Evolutionary conservation across 257 asterid species (phyloP).

Genomic region (Buddleja alternifolia): DNA sequence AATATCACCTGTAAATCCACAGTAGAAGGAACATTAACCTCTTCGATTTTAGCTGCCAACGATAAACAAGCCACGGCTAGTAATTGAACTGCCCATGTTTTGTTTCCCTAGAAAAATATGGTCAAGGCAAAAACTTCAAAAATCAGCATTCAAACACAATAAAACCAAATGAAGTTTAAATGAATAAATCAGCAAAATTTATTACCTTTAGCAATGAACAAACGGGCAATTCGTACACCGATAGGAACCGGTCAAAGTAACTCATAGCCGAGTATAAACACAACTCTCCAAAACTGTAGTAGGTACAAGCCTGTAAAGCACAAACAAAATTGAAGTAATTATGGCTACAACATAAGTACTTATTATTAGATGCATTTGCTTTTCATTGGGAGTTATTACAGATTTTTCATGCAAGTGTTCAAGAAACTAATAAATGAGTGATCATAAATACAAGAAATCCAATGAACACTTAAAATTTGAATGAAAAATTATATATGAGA

Average conservation of each 20-base stretch:
- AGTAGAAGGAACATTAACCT: conserved; percentile 46
- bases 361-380: no score
- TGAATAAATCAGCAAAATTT: neutral
- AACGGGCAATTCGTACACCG: conserved; percentile 39
- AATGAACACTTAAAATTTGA: conserved; percentile 4
- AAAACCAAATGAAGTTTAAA: conserved; percentile 13
- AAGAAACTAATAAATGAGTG: conserved; percentile 24
- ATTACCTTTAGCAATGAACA: conserved; percentile 29
- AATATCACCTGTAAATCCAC: conserved; percentile 33
- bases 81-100: conserved; percentile 60
- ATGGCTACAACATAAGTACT: no score
- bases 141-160: conserved; percentile 20
- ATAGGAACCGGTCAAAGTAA: conserved; percentile 55
- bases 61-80: conserved; percentile 76
- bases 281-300: conserved; percentile 44
- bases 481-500: neutral
- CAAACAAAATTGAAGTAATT: conserved; percentile 14
- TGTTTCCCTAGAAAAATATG: conserved; percentile 42
- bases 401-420: neutral
- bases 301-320: conserved; percentile 50
- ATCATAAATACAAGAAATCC: conserved; percentile 12
- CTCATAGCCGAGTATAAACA: conserved; percentile 45
- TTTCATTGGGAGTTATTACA: no score
- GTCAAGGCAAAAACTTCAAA: conserved; percentile 20
- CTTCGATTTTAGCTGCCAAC: conserved; percentile 80